A percentile compares a stretch with the other conserved stretches of the same genome.
Evolutionary conservation across 495 filamentous ascomycete species (phyloP).

Genomic region (Hyaloscypha finlandica): DNA sequence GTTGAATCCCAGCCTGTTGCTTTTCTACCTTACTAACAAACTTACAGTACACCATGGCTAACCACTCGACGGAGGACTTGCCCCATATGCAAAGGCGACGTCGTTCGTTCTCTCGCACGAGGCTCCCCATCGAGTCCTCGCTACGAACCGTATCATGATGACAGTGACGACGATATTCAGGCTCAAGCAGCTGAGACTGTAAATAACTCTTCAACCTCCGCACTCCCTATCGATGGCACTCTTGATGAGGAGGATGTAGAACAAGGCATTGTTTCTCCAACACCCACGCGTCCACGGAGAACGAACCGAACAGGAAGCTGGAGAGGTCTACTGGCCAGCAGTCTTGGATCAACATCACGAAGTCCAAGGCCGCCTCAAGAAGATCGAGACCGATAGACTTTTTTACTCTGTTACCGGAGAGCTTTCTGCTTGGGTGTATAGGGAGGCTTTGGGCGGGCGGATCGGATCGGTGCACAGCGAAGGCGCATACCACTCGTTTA

Average conservation of each 20-base stretch:
- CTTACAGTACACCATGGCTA: conserved; percentile 88
- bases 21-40: conserved; percentile 12
- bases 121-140: conserved; percentile 43
- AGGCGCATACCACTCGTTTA: conserved; percentile 34
- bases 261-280: conserved; percentile 19
- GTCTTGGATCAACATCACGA: conserved; percentile 27
- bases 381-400: conserved; percentile 24
- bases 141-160: conserved; percentile 52
- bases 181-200: conserved; percentile 39
- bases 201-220: conserved; percentile 51
- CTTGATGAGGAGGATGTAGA: conserved; percentile 28
- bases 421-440: conserved; percentile 31
- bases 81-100: conserved; percentile 97
- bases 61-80: conserved; percentile 93
- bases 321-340: conserved; percentile 24
- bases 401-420: conserved; percentile 3
- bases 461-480: conserved; percentile 33
- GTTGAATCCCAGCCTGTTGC: conserved; percentile 40
- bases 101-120: conserved; percentile 64
- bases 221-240: conserved; percentile 28
- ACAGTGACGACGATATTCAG: conserved; percentile 51
- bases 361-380: conserved; percentile 22
- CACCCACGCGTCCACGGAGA: conserved; percentile 12
- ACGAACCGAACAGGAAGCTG: conserved; percentile 23
- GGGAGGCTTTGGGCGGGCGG: conserved; percentile 22